These are phyloP conservation scores for Trifolium subterraneum DNA, from an alignment of 306 rosid species.

Conservation along the genomic window DNA sequence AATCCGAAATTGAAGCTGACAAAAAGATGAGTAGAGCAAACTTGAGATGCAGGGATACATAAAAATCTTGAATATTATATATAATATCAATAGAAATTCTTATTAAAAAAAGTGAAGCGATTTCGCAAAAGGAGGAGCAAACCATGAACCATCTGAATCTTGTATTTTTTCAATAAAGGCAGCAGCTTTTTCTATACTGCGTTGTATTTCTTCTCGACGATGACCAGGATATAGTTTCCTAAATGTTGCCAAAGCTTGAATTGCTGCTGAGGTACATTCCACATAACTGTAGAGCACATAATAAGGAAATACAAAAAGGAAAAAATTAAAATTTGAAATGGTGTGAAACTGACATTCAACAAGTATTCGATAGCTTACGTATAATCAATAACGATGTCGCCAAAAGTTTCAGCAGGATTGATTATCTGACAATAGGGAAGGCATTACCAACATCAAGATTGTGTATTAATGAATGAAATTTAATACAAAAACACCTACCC, in stretches of 20 bases:
- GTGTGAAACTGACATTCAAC: conserved; percentile 30
- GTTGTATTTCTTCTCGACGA: conserved; percentile 66
- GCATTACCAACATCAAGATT: conserved; percentile 27
- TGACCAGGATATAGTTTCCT: conserved; percentile 67
- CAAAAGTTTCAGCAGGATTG: conserved; percentile 96
- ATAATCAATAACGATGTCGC: conserved; percentile 96
- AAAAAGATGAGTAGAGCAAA: conserved; percentile 18
- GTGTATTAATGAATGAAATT: conserved; percentile 7
- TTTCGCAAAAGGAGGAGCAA: conserved; percentile 41
- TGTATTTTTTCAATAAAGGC: conserved; percentile 65
- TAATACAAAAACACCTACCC: conserved; percentile 10
- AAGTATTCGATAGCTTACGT: conserved; percentile 66
- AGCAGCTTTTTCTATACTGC: conserved; percentile 61
- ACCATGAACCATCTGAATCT: conserved; percentile 92
- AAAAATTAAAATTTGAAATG: conserved; percentile 11
- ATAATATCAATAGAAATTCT: conserved; percentile 26
- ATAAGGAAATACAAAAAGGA: conserved; percentile 9
- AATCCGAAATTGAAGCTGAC: conserved; percentile 29
- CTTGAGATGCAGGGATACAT: conserved; percentile 34
- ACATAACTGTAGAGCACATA: conserved; percentile 64
- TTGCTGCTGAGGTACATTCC: conserved; percentile 89
- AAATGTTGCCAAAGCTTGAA: conserved; percentile 75
- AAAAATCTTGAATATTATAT: conserved; percentile 15
- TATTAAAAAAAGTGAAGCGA: conserved; percentile 20
- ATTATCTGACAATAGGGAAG: conserved; percentile 64